Evolutionary conservation across 208 protist species (phyloP), one percentile per base, ranked within the genome.

Genomic region (Balamuthia mandrillaris): DNA sequence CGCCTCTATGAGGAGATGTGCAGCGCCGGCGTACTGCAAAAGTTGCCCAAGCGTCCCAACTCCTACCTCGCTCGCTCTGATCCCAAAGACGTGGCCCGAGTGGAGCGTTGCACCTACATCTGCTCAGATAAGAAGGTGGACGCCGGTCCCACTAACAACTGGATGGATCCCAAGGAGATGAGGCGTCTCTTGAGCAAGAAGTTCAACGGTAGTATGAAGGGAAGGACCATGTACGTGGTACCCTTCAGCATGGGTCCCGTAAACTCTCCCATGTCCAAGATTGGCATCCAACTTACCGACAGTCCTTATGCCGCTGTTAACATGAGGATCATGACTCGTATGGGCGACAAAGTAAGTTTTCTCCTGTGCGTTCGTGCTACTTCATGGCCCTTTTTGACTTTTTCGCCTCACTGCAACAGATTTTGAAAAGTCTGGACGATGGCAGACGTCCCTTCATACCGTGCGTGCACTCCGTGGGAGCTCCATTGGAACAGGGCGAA

Each of bases 161-260:
- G 91, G 91, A 44, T 68, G 27, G 84, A 92, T 27, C 90, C 92
- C 21, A 47, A 72, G 9, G 85, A 92, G 21, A 94, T 95, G 92
- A 72, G 68, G 39, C 10, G 7, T 1, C 49, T n/a, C 7, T 68
- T 94, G 35, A 77, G 86, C 18, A 51, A 68, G 24, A 41, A 88
- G 5, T 94, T 93, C 51, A 49, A 18, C 5, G 86, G 86, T 3
- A 51, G 51, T 16, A 94, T 94, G 92, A 75, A 81, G 58, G 92
- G 92, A 18, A 70, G 92, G 45, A 95, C 92, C 10, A 91, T 95
- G 90, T 95, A 92, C 49, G 90, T 95, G 6, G 87, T 95, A 42
- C 93, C 93, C 42, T 95, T 91, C 65, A 81, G 49, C 37, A 95
- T 95, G 93, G 93, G 93, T 24, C 93, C 92, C 68, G 37, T 94